phyloP scores from a whole-genome alignment of 2,329 filamentous ascomycete species.

The Microcyclospora tardicrescens region DNA sequence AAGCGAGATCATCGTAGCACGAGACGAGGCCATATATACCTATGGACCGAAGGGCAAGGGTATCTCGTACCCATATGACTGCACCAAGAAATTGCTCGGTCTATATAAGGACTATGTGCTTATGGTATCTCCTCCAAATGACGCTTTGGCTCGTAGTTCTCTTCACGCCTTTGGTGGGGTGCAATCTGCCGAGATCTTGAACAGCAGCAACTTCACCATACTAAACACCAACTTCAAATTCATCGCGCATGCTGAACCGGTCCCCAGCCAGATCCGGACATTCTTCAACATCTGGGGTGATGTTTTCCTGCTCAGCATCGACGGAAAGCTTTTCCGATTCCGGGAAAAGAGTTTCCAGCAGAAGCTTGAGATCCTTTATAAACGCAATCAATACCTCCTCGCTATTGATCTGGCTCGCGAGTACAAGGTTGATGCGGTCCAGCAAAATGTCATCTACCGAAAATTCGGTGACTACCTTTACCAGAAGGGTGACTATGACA shows the following conservation, averaged over 20 bases:
- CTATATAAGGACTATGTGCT: slow-evolving; percentile 78
- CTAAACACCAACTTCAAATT: slow-evolving; percentile 87
- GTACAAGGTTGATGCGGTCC: slow-evolving; percentile 61
- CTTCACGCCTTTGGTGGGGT: slow-evolving; percentile 60
- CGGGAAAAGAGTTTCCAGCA: slow-evolving; percentile 84
- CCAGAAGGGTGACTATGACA: slow-evolving; percentile 89
- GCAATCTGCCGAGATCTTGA: slow-evolving; percentile 66
- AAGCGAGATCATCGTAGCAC: slow-evolving; percentile 78
- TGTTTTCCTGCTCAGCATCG: slow-evolving; percentile 75
- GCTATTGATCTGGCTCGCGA: slow-evolving; percentile 91
- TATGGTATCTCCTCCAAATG: slow-evolving; percentile 65
- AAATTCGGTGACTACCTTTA: slow-evolving; percentile 92
- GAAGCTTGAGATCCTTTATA: slow-evolving; percentile 84
- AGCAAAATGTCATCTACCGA: slow-evolving; percentile 84
- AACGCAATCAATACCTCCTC: slow-evolving; percentile 80
- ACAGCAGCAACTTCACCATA: slow-evolving; percentile 75
- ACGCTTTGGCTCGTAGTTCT: slow-evolving; percentile 42
- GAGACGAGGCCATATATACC: slow-evolving; percentile 91
- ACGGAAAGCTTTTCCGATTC: slow-evolving; percentile 84
- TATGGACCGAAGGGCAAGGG: slow-evolving; percentile 78
- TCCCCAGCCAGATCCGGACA: slow-evolving; percentile 66
- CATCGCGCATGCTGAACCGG: slow-evolving; percentile 74
- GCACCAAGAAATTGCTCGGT: slow-evolving; percentile 68
- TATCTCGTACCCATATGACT: slow-evolving; percentile 81
- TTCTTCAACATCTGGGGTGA: slow-evolving; percentile 85